These are phyloP conservation scores for Dalbergia cochinchinensis DNA, from an alignment of 306 rosid genomes.

Conservation along the genomic window DNA sequence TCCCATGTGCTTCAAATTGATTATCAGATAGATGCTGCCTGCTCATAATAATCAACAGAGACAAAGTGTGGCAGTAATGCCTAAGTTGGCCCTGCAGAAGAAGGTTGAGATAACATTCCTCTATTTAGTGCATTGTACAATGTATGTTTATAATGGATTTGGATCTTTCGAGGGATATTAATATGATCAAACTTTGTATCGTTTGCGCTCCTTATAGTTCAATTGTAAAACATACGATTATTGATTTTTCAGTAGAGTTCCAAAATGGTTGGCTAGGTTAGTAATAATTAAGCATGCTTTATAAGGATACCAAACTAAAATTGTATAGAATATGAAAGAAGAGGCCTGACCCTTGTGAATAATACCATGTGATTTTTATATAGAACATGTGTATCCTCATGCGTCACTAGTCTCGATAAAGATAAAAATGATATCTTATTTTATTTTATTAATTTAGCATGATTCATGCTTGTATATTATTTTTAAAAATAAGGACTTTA, in stretches of 20 bases:
- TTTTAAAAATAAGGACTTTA: too few species aligned
- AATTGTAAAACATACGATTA: background rate
- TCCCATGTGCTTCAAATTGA: slow-evolving; percentile 39
- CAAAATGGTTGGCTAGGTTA: background rate
- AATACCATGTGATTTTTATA: slow-evolving; percentile 16
- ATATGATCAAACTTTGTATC: background rate
- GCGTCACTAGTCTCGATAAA: background rate
- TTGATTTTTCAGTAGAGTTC: slow-evolving; percentile 7
- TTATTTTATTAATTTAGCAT: background rate
- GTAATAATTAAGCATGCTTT: background rate
- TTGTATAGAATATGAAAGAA: background rate
- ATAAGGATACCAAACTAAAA: background rate
- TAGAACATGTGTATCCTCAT: slow-evolving; percentile 31
- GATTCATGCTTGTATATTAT: background rate
- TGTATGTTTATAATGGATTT: slow-evolving; percentile 24
- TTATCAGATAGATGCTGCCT: slow-evolving; percentile 36
- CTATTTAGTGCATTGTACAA: slow-evolving; percentile 36
- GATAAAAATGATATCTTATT: slow-evolving; percentile 14
- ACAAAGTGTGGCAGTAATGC: slow-evolving; percentile 35
- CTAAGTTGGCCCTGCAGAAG: slow-evolving; percentile 40
- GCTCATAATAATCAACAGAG: slow-evolving; percentile 13
- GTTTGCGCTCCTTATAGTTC: background rate
- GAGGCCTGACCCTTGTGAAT: background rate
- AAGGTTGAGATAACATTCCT: slow-evolving; percentile 30
- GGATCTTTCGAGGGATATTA: slow-evolving; percentile 1